Percentiles rank a stretch among this genome's conserved stretches.
These are phyloP conservation scores for Sinapis alba DNA, from an alignment of 441 rosid genomes.

Conservation along the genomic window DNA sequence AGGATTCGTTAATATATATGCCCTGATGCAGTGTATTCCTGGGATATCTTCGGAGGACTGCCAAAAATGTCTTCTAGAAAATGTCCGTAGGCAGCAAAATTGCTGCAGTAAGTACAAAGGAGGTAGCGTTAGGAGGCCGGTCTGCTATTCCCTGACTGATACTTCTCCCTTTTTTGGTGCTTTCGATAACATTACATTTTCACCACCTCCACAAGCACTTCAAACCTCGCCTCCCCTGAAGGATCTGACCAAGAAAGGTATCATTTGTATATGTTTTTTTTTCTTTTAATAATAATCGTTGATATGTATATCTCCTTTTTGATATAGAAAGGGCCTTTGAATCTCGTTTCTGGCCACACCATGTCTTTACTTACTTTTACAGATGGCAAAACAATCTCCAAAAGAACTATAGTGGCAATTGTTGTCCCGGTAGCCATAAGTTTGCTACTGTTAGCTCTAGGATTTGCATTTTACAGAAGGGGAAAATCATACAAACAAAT, in stretches of 20 bases:
- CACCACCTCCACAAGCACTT: slow-evolving; percentile 11
- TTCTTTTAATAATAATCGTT: too few species aligned
- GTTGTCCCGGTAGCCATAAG: not conserved
- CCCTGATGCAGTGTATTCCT: slow-evolving; percentile 32
- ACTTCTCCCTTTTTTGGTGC: not conserved
- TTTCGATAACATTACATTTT: not conserved
- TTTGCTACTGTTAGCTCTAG: not conserved
- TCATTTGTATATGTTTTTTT: not conserved
- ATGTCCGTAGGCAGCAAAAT: not conserved
- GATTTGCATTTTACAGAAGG: not conserved
- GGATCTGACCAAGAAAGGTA: slow-evolving; percentile 9
- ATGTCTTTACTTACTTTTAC: not conserved
- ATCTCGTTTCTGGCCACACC: not conserved
- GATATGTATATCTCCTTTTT: too few species aligned
- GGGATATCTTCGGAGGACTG: slow-evolving; percentile 9
- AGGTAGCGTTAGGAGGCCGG: not conserved
- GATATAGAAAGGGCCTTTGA: too few species aligned
- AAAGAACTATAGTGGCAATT: not conserved
- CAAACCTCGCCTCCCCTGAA: not conserved
- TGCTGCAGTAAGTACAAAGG: slow-evolving; percentile 9
- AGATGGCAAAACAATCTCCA: not conserved
- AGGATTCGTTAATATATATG: not conserved
- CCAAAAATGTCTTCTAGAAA: not conserved
- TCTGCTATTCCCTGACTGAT: not conserved
- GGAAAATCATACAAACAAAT: not conserved